Evolutionary conservation across 1,139 yeast species (phyloP).

Genomic region (Pneumocystis carinii): DNA sequence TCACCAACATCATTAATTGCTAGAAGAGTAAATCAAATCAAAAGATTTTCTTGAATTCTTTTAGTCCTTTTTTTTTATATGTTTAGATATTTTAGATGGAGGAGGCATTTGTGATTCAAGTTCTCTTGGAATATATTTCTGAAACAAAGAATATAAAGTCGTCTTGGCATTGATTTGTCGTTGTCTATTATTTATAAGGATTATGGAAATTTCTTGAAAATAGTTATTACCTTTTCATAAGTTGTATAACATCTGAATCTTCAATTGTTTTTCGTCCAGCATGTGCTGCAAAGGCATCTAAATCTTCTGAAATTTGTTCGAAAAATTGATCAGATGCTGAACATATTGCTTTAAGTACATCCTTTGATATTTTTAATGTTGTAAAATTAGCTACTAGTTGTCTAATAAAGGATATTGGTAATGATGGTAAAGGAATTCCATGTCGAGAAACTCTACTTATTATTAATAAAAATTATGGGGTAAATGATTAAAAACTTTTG

Average conservation of each 20-base stretch:
- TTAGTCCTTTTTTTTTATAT: not conserved
- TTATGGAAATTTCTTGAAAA: not conserved
- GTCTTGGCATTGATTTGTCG: not conserved
- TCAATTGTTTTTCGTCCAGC: conserved; percentile 21
- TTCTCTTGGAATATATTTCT: conserved; percentile 1
- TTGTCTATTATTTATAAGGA: not conserved
- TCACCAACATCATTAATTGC: not conserved
- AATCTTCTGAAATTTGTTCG: conserved; percentile 19
- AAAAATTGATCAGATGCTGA: conserved; percentile 20
- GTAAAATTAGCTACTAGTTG: not conserved
- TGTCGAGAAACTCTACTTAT: not conserved
- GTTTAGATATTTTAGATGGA: not conserved
- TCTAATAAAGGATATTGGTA: not conserved
- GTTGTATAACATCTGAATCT: conserved; percentile 19
- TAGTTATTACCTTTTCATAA: conserved; percentile 18
- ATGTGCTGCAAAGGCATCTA: conserved; percentile 21
- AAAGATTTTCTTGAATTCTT: not conserved
- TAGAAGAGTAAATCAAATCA: not conserved
- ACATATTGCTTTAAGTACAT: conserved; percentile 19
- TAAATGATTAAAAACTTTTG: not conserved
- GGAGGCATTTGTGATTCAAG: not conserved
- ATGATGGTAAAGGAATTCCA: conserved; percentile 1
- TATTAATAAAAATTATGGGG: not conserved
- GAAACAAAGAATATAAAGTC: not conserved
- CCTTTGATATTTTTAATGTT: conserved; percentile 13